Percentiles rank a stretch among this genome's conserved stretches.
Evolutionary conservation across 129 eudicot genomes (phyloP).

Genomic region (Centrapalus pauciflorus): DNA sequence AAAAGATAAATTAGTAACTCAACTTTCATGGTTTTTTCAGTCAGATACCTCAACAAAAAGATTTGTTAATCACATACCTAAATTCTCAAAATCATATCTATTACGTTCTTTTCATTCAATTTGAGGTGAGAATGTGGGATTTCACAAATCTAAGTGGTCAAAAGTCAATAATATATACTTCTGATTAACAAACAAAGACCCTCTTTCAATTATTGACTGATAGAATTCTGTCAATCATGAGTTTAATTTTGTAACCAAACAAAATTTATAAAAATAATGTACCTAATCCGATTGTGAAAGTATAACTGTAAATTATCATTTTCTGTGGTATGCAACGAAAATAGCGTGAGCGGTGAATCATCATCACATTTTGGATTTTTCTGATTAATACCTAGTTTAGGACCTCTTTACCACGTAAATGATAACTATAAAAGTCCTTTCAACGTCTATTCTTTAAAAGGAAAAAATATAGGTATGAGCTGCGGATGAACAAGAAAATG

Average conservation of each 20-base stretch:
- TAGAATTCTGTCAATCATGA: neutral
- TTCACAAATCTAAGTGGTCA: neutral
- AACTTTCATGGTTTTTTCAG: neutral
- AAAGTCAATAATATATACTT: neutral
- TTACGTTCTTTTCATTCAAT: neutral
- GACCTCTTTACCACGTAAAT: neutral
- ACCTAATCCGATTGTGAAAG: neutral
- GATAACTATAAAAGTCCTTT: neutral
- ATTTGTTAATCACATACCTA: neutral
- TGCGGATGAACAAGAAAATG: too few species aligned
- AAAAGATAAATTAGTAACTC: neutral
- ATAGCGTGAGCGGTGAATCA: neutral
- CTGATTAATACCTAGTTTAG: neutral
- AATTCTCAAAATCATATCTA: neutral
- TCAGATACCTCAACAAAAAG: slow-evolving; percentile 3
- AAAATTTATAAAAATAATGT: neutral
- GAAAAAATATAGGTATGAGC: neutral
- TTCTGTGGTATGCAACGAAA: neutral
- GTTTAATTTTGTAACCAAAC: neutral
- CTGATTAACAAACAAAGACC: neutral
- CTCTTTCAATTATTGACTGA: neutral
- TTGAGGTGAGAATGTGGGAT: slow-evolving; percentile 4
- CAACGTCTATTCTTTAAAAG: neutral
- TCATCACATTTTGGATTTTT: neutral
- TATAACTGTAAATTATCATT: neutral